A percentile compares a stretch with the other conserved stretches of the same genome.
Conservation (phyloP, 2,329 filamentous ascomycete species). For the Sporothrix brasiliensis region DNA sequence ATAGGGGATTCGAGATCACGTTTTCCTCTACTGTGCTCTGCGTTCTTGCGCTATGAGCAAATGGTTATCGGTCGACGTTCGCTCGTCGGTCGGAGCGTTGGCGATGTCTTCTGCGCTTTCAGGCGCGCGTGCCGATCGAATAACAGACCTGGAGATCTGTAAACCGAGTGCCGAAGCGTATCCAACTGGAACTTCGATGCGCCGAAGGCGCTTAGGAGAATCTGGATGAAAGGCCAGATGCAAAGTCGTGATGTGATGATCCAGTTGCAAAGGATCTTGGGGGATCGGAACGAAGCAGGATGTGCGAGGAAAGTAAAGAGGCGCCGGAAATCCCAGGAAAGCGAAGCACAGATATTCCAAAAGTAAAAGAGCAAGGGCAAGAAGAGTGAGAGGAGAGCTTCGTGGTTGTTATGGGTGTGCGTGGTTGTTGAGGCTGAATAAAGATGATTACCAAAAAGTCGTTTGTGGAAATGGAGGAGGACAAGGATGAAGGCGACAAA, state of each 20-base stretch:
- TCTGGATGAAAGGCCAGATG: background rate
- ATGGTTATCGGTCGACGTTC: background rate
- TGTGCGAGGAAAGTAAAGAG: slow-evolving; percentile 1
- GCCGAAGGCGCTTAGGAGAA: background rate
- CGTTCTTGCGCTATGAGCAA: background rate
- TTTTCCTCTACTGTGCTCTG: slow-evolving; percentile 1
- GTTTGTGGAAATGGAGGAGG: slow-evolving; percentile 15
- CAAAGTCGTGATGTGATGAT: slow-evolving; percentile 1
- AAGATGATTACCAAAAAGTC: slow-evolving; percentile 15
- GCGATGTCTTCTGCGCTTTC: background rate
- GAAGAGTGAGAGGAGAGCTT: background rate
- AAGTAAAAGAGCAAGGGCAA: background rate
- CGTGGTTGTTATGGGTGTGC: background rate
- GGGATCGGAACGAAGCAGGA: background rate
- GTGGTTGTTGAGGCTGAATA: slow-evolving; percentile 12
- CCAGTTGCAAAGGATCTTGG: background rate
- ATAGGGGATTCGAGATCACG: background rate
- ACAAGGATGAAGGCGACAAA: slow-evolving; percentile 18
- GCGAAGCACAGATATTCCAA: slow-evolving; percentile 21
- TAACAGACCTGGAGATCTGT: background rate
- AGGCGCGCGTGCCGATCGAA: background rate
- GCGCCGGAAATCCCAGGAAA: slow-evolving; percentile 19
- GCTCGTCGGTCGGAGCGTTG: slow-evolving; percentile 1
- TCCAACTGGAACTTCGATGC: background rate
- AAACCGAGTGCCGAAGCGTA: background rate